Base-by-base conservation (phyloP, 2,329 filamentous ascomycete genomes). In the Phaeophleospora eucalypticola region DNA sequence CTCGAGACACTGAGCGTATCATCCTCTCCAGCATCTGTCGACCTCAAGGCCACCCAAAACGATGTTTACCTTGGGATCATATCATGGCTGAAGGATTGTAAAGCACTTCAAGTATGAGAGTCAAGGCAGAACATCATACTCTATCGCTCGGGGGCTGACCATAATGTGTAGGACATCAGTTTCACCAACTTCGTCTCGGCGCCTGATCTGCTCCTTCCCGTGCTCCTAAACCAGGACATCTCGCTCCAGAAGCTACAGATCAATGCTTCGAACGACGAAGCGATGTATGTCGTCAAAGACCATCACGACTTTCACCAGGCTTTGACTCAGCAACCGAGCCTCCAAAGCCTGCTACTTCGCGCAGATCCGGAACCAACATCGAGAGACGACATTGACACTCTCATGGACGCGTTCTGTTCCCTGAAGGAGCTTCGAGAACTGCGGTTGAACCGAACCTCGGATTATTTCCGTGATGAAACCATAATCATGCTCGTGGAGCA, bases 81-180 rank as follows among this genome's bases (percentile, higher is more conserved):
- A 34, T 66, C 68, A 3, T 83, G 80, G 80, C 64, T 83, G 12
- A 66, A 70, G 16, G 68, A 69, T n/a, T 83, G 81, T 58, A 65
- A 67, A 15, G 63, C 64, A 3, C 69, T 86, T 6, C 66, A 67
- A 16, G 36, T 37, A 19, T 12, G 34, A 17, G 15, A 8, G 14
- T 19, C 7, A 29, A 29, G 12, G 24, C 24, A 6, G 12, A 12
- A 12, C 24, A 29, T 6, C 12, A 6, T 12, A 29, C 24, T 6
- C 12, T 12, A 29, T 7, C 7, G 12, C 24, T 29, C 12, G 16
- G 3, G 6, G n/a, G 9, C 17, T 9, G 36, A 17, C 16, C 36
- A 37, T 35, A 35, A n/a, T 18, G 16, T 12, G 17, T 17, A 34
- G 18, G 69, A 71, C 17, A 67, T 86, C 16, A 69, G 66, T 14